Conservation (phyloP, 202 grass and related monocot genomes). For the Dendrocalamus latiflorus region DNA sequence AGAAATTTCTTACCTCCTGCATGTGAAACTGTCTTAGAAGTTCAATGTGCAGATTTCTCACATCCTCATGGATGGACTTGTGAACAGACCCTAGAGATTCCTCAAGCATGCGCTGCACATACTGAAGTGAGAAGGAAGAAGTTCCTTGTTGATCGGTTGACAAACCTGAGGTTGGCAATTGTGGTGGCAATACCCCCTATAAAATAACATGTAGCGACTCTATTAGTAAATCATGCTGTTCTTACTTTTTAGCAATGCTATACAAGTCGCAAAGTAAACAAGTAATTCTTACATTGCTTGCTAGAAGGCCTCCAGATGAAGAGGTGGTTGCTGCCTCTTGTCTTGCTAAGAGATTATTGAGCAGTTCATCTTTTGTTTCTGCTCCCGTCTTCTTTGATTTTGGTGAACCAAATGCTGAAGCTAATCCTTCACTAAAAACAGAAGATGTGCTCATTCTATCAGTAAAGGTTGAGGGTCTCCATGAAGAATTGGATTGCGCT, state of each 20-base stretch:
- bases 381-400: slow-evolving; percentile 93
- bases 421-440: slow-evolving; percentile 82
- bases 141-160: slow-evolving; percentile 51
- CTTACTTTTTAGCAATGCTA: background rate
- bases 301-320: slow-evolving; percentile 41
- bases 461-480: slow-evolving; percentile 57
- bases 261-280: slow-evolving; percentile 9
- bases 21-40: slow-evolving; percentile 93
- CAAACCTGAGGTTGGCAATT: slow-evolving; percentile 36
- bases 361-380: slow-evolving; percentile 88
- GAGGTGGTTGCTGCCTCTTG: slow-evolving; percentile 47
- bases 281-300: slow-evolving; percentile 59
- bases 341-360: slow-evolving; percentile 58
- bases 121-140: slow-evolving; percentile 95
- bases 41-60: slow-evolving; percentile 95
- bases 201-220: slow-evolving; percentile 4
- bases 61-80: slow-evolving; percentile 90
- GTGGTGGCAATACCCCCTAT: slow-evolving; percentile 42
- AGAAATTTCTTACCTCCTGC: slow-evolving; percentile 60
- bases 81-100: slow-evolving; percentile 85
- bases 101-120: slow-evolving; percentile 90
- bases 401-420: slow-evolving; percentile 67
- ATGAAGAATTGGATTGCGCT: slow-evolving; percentile 28
- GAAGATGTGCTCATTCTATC: slow-evolving; percentile 69
- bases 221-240: slow-evolving; percentile 7